These are phyloP conservation scores for Candida labiduridarum DNA, from an alignment of 1,139 yeast species.

Conservation along the genomic window DNA sequence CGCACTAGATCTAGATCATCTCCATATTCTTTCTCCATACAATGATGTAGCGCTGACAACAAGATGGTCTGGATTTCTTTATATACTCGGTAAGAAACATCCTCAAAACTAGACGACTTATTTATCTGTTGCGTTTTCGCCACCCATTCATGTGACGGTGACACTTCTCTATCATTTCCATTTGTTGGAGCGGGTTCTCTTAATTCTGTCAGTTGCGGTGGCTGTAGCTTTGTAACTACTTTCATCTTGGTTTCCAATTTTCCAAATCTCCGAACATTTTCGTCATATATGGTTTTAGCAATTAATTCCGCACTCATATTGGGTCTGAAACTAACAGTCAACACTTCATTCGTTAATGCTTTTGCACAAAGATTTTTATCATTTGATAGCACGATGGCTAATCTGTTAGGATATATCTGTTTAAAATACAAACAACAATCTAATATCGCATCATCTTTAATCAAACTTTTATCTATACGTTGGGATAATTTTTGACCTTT, in stretches of 20 bases:
- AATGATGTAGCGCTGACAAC: slow-evolving; percentile 50
- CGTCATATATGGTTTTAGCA: slow-evolving; percentile 50
- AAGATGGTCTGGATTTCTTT: slow-evolving; percentile 47
- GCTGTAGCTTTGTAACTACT: neutral
- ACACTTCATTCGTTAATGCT: slow-evolving; percentile 67
- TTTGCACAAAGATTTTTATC: slow-evolving; percentile 82
- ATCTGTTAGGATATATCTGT: slow-evolving; percentile 34
- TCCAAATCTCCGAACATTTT: slow-evolving; percentile 33
- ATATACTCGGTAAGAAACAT: slow-evolving; percentile 21
- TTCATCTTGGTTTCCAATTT: slow-evolving; percentile 9
- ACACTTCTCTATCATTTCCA: neutral
- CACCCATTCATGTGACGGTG: slow-evolving; percentile 17
- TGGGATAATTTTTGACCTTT: slow-evolving; percentile 69
- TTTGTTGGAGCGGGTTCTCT: neutral
- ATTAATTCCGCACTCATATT: slow-evolving; percentile 65
- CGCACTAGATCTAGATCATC: slow-evolving; percentile 54
- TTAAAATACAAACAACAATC: slow-evolving; percentile 80
- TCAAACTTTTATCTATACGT: slow-evolving; percentile 39
- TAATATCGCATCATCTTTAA: slow-evolving; percentile 79
- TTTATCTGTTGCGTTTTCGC: slow-evolving; percentile 11
- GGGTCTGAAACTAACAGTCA: slow-evolving; percentile 65
- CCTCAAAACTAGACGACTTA: slow-evolving; percentile 9
- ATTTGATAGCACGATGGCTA: slow-evolving; percentile 72
- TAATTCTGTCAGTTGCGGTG: neutral
- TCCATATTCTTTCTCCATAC: slow-evolving; percentile 59